Evolutionary conservation across 108 stramenopile species (phyloP).

Genomic region (Hondaea fermentalgiana): DNA sequence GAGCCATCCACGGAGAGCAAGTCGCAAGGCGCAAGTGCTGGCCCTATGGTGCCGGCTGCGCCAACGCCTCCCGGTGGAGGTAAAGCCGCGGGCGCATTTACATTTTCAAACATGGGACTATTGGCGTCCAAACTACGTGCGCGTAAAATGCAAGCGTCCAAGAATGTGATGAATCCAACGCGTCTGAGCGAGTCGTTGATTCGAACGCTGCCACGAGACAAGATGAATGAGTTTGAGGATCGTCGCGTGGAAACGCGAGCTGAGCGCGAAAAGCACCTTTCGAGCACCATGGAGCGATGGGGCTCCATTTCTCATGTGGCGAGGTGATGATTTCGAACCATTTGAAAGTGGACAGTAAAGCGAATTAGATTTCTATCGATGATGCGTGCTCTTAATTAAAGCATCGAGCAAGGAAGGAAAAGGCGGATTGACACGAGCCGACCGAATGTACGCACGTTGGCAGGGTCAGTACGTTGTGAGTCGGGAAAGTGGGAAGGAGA

Average conservation of each 20-base stretch:
- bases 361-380: neutral
- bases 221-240: neutral
- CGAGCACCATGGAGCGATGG: neutral
- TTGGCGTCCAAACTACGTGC: neutral
- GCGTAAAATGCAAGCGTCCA: neutral
- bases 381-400: neutral
- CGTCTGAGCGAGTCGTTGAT: neutral
- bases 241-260: neutral
- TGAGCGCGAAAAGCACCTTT: neutral
- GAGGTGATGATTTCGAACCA: neutral
- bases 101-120: neutral
- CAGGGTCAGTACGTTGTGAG: no score
- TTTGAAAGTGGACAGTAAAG: no score
- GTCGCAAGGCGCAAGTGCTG: no score
- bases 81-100: neutral
- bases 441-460: no score
- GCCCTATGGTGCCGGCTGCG: no score
- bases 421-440: no score
- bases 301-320: neutral
- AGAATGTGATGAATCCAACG: conserved; percentile 15
- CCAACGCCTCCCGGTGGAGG: no score
- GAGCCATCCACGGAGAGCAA: no score
- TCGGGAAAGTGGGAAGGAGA: no score
- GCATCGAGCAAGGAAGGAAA: no score
- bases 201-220: neutral